A percentile compares a stretch with the other conserved stretches of the same genome.
phyloP scores from a whole-genome alignment of 441 rosid species.

The Breynia disticha region DNA sequence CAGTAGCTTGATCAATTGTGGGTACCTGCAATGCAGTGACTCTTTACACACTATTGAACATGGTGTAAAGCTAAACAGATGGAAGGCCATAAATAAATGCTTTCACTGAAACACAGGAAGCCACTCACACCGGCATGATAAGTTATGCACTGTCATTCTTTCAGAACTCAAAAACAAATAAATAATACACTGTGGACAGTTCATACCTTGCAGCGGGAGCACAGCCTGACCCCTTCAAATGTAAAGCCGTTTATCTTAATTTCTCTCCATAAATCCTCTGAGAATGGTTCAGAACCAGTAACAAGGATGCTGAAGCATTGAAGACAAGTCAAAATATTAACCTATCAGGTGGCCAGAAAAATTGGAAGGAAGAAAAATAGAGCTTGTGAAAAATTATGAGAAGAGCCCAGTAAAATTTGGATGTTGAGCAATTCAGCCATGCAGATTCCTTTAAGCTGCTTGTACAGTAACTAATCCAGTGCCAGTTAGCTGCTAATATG shows the following conservation, averaged over 20 bases:
- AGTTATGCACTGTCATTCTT: too few relatives aligned
- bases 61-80: background rate
- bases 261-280: slow-evolving; percentile 80
- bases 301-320: slow-evolving; percentile 53
- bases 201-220: slow-evolving; percentile 35
- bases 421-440: background rate
- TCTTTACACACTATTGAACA: background rate
- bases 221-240: slow-evolving; percentile 57
- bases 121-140: slow-evolving; percentile 17
- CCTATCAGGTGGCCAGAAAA: too few relatives aligned
- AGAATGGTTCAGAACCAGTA: slow-evolving; percentile 67
- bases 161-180: too few relatives aligned
- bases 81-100: background rate
- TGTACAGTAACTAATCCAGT: background rate
- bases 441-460: background rate
- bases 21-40: slow-evolving; percentile 42
- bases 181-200: background rate
- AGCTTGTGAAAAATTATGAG: slow-evolving; percentile 1
- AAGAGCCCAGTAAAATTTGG: background rate
- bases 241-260: slow-evolving; percentile 37
- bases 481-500: too few relatives aligned
- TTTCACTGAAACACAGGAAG: slow-evolving; percentile 7
- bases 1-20: slow-evolving; percentile 59
- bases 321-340: slow-evolving; percentile 3
- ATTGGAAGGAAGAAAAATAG: background rate